These are phyloP conservation scores for Planoprotostelium fungivorum DNA, from an alignment of 78 protist genomes.

Conservation along the genomic window DNA sequence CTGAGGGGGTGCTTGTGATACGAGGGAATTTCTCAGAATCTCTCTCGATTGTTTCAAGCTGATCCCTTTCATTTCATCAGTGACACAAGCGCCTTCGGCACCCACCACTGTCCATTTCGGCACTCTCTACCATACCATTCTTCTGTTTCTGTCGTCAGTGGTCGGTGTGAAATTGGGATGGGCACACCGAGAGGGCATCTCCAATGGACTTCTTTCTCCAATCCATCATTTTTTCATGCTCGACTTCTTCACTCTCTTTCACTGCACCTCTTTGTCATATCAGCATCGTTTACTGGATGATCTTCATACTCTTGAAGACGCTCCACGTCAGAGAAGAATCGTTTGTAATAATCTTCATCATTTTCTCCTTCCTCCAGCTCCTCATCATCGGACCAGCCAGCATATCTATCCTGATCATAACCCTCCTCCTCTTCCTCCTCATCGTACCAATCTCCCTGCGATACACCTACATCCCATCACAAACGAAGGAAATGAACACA, in stretches of 20 bases:
- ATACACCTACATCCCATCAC: too few relatives aligned
- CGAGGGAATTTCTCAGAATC: not conserved
- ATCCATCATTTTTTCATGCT: not conserved
- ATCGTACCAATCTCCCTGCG: not conserved
- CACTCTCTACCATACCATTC: not conserved
- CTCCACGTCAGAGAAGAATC: not conserved
- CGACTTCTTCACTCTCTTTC: not conserved
- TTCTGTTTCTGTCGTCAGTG: not conserved
- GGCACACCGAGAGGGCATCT: not conserved
- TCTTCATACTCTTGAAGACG: not conserved
- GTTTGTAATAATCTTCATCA: not conserved
- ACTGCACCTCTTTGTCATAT: not conserved
- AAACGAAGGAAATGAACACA: too few relatives aligned
- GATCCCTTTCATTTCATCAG: not conserved
- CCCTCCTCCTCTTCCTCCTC: not conserved
- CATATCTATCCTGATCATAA: not conserved
- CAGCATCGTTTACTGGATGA: not conserved
- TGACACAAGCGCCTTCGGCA: not conserved
- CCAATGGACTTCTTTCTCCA: not conserved
- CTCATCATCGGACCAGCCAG: not conserved
- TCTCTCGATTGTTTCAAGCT: not conserved
- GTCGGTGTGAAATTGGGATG: not conserved
- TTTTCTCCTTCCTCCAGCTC: not conserved
- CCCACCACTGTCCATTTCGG: not conserved
- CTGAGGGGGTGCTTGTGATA: not conserved